Conservation (phyloP, 2,329 filamentous ascomycete species). For the Zymoseptoria passerinii region DNA sequence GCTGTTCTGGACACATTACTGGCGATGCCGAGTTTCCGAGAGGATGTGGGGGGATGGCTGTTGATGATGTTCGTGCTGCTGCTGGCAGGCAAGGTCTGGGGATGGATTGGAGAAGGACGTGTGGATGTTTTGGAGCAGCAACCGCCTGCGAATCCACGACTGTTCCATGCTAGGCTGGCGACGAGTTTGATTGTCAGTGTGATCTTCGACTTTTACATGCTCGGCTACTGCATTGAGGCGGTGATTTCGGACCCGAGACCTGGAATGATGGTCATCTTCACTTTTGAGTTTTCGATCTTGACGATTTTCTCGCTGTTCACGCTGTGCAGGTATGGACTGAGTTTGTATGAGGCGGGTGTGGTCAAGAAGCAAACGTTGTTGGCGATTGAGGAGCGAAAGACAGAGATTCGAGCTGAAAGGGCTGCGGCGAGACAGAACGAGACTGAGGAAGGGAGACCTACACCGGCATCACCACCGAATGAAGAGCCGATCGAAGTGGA, state of each 20-base stretch:
- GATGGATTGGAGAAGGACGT: slow-evolving; percentile 92
- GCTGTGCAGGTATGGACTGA: slow-evolving; percentile 66
- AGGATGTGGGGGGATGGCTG: slow-evolving; percentile 90
- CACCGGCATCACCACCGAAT: slow-evolving; percentile 48
- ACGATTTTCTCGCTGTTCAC: slow-evolving; percentile 74
- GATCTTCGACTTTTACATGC: slow-evolving; percentile 68
- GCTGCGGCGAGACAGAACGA: slow-evolving; percentile 34
- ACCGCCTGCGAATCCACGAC: slow-evolving; percentile 74
- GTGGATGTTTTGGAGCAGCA: slow-evolving; percentile 95
- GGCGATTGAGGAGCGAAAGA: slow-evolving; percentile 59
- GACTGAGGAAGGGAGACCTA: slow-evolving; percentile 31
- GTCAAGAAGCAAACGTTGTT: slow-evolving; percentile 63
- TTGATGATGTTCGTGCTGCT: slow-evolving; percentile 92
- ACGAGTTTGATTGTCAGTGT: slow-evolving; percentile 72
- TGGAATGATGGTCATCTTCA: slow-evolving; percentile 99
- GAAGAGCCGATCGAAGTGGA: slow-evolving; percentile 60
- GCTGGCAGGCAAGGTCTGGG: slow-evolving; percentile 93
- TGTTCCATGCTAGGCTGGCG: slow-evolving; percentile 79
- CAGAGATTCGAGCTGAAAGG: slow-evolving; percentile 52
- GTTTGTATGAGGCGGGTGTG: slow-evolving; percentile 68
- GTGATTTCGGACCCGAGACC: slow-evolving; percentile 83
- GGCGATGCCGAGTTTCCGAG: slow-evolving; percentile 96
- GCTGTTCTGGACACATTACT: slow-evolving; percentile 93
- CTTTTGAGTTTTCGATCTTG: slow-evolving; percentile 91
- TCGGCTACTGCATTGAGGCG: slow-evolving; percentile 70